These are phyloP conservation scores for Naganishia albida DNA, from an alignment of 1,284 basidiomycete genomes.

Conservation along the genomic window DNA sequence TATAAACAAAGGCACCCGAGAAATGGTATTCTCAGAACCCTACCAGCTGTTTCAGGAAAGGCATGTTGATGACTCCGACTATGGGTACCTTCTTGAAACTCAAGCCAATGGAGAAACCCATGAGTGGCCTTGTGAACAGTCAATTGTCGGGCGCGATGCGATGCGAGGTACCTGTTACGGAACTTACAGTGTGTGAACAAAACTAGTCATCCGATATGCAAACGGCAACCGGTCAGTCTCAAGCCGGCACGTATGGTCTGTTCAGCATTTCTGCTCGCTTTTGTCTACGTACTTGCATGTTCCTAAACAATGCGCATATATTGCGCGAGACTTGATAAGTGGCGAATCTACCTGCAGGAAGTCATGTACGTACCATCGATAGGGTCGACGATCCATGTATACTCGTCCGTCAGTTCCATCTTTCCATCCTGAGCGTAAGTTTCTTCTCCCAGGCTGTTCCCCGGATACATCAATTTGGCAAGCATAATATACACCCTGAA, in stretches of 20 bases:
- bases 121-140: conserved; percentile 22
- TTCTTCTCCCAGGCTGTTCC: conserved; percentile 72
- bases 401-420: conserved; percentile 71
- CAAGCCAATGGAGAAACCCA: conserved; percentile 72
- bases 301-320: not conserved
- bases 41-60: conserved; percentile 79
- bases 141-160: not conserved
- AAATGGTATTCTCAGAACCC: conserved; percentile 34
- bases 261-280: no score
- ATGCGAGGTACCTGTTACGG: not conserved
- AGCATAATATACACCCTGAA: not conserved
- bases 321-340: no score
- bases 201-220: conserved; percentile 1
- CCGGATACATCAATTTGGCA: not conserved
- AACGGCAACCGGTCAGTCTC: not conserved
- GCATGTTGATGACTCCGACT: conserved; percentile 86
- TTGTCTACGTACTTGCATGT: conserved; percentile 30
- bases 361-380: conserved; percentile 47
- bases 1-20: conserved; percentile 43
- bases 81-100: conserved; percentile 76
- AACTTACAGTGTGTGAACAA: conserved; percentile 30
- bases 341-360: no score
- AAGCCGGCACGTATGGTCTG: no score
- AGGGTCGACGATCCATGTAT: conserved; percentile 52
- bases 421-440: conserved; percentile 65